Evolutionary conservation across 805 yeast genomes (phyloP), one percentile per base, ranked within the genome.

Genomic region (Wickerhamiella qilinensis): DNA sequence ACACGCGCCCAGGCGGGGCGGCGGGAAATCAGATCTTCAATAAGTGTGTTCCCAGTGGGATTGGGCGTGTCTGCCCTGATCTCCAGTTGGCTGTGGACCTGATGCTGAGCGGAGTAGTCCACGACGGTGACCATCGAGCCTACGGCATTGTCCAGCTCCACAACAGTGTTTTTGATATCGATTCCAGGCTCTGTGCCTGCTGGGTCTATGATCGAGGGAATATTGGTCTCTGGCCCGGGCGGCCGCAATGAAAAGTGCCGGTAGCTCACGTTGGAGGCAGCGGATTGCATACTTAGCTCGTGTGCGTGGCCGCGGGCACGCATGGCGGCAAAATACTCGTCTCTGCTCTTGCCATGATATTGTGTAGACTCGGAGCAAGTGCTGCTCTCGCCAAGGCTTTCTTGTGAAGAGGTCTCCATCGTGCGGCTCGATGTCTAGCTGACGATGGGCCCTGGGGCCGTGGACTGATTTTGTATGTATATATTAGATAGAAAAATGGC

Each of bases 131-230:
- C 60, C 1, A 67, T 60, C 0, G 77, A 71, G 0, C 77, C 77
- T 3, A 68, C 60, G 1, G 73, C 59, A 12, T 63, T 62, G 1
- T 46, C 46, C n/a, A 71, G 50, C 7, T 68, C 60, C 4, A 73
- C 75, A 18, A 59, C 64, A 1, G 75, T 72, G 1, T 68, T 67
- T 7, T 62, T 52, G 25, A 69, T 59, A 47, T 73, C 69, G 20
- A 72, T 62, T 16, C 79, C 79, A 0, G 79, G 78, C 46, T 73
- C 79, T 69, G 73, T 68, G 19, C 67, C 71, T 3, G 71, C 63
- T 35, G 21, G 35, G 1, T 35, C 37, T 8, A 15, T 17, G 12
- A 33, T 24, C 11, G 12, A 24, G 12, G 8, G 8, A 9, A 8
- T 24, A 8, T 24, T 8, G 27, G 8, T 12, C 8, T 24, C 12